These are phyloP conservation scores for Boletus rubroflammeus DNA, from an alignment of 768 basidiomycete species.

Conservation along the genomic window DNA sequence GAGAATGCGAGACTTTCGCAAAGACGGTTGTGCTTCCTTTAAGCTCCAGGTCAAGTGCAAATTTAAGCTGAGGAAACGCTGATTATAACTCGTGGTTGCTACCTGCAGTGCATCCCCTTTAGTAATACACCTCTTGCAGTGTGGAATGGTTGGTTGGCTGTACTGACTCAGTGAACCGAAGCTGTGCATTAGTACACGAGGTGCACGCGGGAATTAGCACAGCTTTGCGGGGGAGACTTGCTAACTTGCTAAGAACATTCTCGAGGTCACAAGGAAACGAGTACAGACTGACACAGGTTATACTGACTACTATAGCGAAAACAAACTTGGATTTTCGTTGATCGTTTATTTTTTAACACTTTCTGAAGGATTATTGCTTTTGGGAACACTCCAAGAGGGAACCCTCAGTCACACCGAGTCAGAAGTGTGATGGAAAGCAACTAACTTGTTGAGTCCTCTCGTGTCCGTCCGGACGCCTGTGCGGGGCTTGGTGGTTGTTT, in stretches of 20 bases:
- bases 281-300: neutral
- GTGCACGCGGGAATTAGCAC: neutral
- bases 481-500: neutral
- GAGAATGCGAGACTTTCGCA: neutral
- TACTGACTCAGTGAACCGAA: neutral
- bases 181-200: neutral
- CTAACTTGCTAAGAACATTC: neutral
- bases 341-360: neutral
- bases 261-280: neutral
- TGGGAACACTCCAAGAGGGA: neutral
- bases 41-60: neutral
- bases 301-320: neutral
- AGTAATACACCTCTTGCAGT: neutral
- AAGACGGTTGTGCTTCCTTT: neutral
- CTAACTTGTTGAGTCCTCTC: neutral
- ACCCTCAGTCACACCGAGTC: neutral
- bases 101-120: neutral
- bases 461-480: neutral
- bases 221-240: neutral
- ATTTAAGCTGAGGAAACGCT: too few relatives aligned
- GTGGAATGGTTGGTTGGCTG: neutral
- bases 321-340: neutral
- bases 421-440: neutral
- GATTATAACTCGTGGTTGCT: neutral
- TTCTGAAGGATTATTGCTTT: rapidly evolving